Base-by-base conservation (phyloP, 495 filamentous ascomycete genomes). In the Xylaria castorea region DNA sequence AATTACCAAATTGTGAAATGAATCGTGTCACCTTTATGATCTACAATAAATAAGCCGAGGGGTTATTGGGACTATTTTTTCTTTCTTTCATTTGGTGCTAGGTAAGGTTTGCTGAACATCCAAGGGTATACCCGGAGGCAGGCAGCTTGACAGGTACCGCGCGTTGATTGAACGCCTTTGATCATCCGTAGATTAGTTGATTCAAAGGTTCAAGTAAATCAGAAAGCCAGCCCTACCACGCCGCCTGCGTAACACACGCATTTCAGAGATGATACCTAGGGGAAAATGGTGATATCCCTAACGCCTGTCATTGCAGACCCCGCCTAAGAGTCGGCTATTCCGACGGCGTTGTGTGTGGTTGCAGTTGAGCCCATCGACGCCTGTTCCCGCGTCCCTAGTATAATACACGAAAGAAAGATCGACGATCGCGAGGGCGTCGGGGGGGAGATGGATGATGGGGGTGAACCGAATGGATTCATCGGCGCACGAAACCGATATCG, bases 341-440 rank as follows among this genome's bases (percentile, higher is more conserved):
- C 50, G 32, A 68, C 42, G 32, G 34, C 50, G 32, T n/a, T n/a
- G n/a, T n/a, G n/a, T 16, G 50, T 20, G 42, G 32, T 48, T n/a
- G 34, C 18, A 27, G 12, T 42, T 5, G 25, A 38, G 18, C 50
- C 66, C 50, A 57, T 42, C 32, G 32, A 55, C n/a, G 66, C 50
- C 66, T 30, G 12, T 44, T 55, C 46, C 38, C 8, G 22, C 5
- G 16, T 27, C 66, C 50, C 50, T 57, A 55, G n/a, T 67, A 51
- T 67, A 20, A 34, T 68, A 68, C 50, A 55, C 44, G 66, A 57
- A 55, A 68, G 16, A n/a, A 30, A 57, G 25, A 67, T 67, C 14
- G 48, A 44, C 50, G n/a, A 57, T 57, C 5, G n/a, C 20, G 22
- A 55, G 48, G 36, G 50, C 18, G 34, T 42, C 36, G 34, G 50